Base-by-base conservation (phyloP, 768 basidiomycete genomes). In the Lentinula raphanica region DNA sequence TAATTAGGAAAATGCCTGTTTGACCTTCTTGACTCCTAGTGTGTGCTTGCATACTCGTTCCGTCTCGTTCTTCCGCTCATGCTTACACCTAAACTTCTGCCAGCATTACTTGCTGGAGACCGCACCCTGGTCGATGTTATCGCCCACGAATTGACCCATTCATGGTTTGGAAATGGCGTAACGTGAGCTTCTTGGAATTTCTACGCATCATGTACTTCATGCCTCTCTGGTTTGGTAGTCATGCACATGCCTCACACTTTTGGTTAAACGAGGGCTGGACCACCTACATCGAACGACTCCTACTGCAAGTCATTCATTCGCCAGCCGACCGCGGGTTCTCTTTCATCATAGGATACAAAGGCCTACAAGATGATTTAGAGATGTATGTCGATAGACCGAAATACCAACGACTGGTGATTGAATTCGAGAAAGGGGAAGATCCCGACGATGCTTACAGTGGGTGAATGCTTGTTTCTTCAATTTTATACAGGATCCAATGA, bases 251-350 rank as follows among this genome's bases (percentile, higher is more conserved):
- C 0, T 81, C 83, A 0, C 88, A 91, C 70, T 92, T 92, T 73
- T 92, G 90, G 90, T 82, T 94, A 38, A 94, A 93, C 68, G 90
- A 94, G 74, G 89, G 93, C 27, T 95, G 91, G 88, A 97, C 95
- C 31, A 94, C 91, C 0, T 98, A 94, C 67, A 86, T 91, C 29
- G 95, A 98, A 68, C 85, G 94, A 15, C 72, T 96, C 7, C 74
- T 96, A 45, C 84, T 84, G 49, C 79, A 86, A 61, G 72, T 78
- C 45, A 74, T 94, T 3, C 84, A 92, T 67, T 82, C 88, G 0
- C 84, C 89, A 17, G 85, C 85, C 2, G 83, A 87, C 50, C 85
- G 94, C 42, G 92, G 85, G 17, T 90, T 98, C 66, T 83, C 85
- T 7, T 96, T 79, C 70, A 74, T 92, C 59, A 87, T 90, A 58